phyloP scores from a whole-genome alignment of 495 filamentous ascomycete genomes.

The Tricharina praecox region DNA sequence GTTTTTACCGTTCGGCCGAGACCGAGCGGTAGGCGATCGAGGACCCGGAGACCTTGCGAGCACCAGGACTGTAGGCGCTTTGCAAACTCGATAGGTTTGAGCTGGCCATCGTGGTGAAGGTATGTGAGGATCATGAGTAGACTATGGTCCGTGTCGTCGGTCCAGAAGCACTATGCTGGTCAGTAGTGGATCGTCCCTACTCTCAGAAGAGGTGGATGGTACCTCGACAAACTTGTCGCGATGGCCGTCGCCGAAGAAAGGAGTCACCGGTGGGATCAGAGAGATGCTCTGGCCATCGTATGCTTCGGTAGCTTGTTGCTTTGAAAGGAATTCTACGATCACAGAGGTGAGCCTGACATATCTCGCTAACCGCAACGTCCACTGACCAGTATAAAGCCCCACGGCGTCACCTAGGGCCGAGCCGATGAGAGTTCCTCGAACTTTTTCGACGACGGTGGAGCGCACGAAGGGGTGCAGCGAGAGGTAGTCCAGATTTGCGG shows the following conservation, averaged over 20 bases:
- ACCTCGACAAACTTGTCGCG: constrained; percentile 27
- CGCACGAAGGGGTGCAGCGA: constrained; percentile 23
- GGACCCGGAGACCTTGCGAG: constrained; percentile 27
- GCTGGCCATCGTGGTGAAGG: constrained; percentile 26
- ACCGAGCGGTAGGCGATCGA: constrained; percentile 31
- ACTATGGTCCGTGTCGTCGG: constrained; percentile 38
- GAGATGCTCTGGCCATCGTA: constrained; percentile 8
- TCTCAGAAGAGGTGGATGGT: not conserved
- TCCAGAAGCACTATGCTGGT: constrained; percentile 27
- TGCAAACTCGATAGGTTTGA: constrained; percentile 28
- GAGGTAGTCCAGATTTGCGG: constrained; percentile 4
- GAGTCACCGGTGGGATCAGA: constrained; percentile 25
- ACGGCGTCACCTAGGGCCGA: constrained; percentile 35
- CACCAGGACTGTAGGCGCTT: constrained; percentile 31
- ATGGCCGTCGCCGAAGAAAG: constrained; percentile 29
- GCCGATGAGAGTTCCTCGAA: constrained; percentile 30
- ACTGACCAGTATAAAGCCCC: constrained; percentile 37
- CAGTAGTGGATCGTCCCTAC: not conserved
- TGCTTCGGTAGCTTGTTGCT: constrained; percentile 16
- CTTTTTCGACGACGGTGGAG: constrained; percentile 24
- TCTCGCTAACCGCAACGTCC: no score
- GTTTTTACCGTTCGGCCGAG: constrained; percentile 29
- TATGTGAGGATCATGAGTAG: constrained; percentile 32
- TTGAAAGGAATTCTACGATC: constrained; percentile 6
- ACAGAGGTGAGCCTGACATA: no score